A percentile compares a stretch with the other conserved stretches of the same genome.
Conservation (phyloP, 495 filamentous ascomycete species). For the Parachaetomium inaequale region DNA sequence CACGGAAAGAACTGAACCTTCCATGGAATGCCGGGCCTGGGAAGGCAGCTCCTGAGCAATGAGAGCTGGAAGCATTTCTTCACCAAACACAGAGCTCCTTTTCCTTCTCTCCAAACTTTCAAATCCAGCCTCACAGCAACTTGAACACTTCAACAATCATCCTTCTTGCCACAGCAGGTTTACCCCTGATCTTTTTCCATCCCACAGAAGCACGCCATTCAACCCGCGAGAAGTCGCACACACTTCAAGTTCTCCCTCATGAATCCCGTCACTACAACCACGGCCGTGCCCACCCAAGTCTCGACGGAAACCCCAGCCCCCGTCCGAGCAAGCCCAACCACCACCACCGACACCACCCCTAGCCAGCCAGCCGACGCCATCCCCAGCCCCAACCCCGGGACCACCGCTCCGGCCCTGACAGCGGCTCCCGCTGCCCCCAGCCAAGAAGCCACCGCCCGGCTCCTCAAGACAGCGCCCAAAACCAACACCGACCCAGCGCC, state of each 20-base stretch:
- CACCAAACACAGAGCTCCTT: no score
- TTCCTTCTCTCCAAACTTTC: no score
- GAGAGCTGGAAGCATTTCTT: no score
- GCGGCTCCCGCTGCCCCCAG: not conserved
- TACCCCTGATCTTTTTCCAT: no score
- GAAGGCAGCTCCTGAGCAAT: no score
- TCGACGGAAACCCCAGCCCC: not conserved
- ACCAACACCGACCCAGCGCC: not conserved
- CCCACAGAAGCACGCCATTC: no score
- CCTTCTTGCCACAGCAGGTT: no score
- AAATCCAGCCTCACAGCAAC: not conserved
- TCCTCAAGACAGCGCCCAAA: not conserved
- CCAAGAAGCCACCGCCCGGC: no score
- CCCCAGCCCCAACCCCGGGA: not conserved
- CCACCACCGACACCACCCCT: not conserved
- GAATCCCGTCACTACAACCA: not conserved
- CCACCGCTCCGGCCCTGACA: not conserved
- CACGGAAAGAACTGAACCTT: no score
- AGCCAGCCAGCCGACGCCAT: not conserved
- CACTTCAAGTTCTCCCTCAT: not conserved
- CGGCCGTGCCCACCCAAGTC: not conserved
- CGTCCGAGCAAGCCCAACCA: not conserved
- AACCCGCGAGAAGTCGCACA: no score
- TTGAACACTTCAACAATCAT: no score
- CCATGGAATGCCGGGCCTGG: no score